Conservation (phyloP, 2,329 filamentous ascomycete genomes). For the Trichoderma koningii region DNA sequence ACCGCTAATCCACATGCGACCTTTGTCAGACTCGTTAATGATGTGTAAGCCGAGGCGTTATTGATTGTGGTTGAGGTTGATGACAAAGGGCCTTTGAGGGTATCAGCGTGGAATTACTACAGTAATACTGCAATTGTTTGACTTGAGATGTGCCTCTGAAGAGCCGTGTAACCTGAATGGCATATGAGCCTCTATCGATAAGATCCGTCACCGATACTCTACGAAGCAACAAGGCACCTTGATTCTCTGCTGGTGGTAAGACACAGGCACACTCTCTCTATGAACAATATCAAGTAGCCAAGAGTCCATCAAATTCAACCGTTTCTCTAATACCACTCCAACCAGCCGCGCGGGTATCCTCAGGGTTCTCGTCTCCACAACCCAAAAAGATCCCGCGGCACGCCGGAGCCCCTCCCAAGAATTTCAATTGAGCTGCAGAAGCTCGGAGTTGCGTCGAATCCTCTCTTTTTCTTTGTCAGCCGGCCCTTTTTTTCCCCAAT, state of each 20-base stretch:
- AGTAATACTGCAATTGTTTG: neutral
- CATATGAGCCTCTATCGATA: too few species aligned
- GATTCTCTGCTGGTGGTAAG: neutral
- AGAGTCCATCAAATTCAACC: neutral
- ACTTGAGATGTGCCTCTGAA: too few species aligned
- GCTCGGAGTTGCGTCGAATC: neutral
- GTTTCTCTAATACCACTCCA: neutral
- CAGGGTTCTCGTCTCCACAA: conserved; percentile 6
- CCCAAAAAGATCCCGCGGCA: conserved; percentile 10
- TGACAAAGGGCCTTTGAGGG: neutral
- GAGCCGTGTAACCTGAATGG: too few species aligned
- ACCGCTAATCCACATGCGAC: neutral
- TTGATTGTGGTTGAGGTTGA: neutral
- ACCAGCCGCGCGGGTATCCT: conserved; percentile 23
- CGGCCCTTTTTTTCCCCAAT: neutral
- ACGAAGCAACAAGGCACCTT: too few species aligned
- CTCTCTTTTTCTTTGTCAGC: conserved; percentile 14
- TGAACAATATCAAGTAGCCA: neutral
- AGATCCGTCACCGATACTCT: too few species aligned
- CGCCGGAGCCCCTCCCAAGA: conserved; percentile 15
- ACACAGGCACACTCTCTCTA: neutral
- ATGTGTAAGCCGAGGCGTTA: conserved; percentile 22
- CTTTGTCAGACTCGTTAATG: conserved; percentile 17
- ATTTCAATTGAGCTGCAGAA: neutral
- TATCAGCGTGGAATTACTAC: too few species aligned